phyloP scores from a whole-genome alignment of 441 rosid genomes.

The Cnidoscolus chayamansa region DNA sequence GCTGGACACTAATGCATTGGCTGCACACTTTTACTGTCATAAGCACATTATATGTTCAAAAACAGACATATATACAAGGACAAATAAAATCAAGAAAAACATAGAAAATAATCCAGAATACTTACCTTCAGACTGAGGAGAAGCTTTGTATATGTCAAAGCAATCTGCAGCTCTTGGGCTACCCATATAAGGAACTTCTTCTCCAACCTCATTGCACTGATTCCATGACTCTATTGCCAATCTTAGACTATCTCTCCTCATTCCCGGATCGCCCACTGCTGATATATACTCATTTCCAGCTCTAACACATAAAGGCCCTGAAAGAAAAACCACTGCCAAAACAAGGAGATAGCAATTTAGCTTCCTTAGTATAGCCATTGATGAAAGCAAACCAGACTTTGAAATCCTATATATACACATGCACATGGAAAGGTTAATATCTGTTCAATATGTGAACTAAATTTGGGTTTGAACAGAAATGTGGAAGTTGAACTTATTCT shows the following conservation, averaged over 20 bases:
- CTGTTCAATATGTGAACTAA: not conserved
- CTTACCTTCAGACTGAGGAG: conserved; percentile 30
- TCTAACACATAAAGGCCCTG: not conserved
- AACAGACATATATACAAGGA: not conserved
- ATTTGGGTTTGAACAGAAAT: conserved; percentile 8
- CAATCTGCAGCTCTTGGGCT: conserved; percentile 68
- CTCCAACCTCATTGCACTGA: conserved; percentile 66
- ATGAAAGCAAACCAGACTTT: conserved; percentile 13
- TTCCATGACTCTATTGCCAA: conserved; percentile 63
- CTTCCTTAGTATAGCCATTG: conserved; percentile 32
- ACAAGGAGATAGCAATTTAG: conserved; percentile 11
- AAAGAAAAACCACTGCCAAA: conserved; percentile 17
- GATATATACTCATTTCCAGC: conserved; percentile 33
- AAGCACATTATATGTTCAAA: not conserved
- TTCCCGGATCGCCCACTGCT: conserved; percentile 58
- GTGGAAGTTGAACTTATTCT: not conserved
- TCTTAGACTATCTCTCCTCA: conserved; percentile 48
- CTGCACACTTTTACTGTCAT: not conserved
- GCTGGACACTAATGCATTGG: not conserved
- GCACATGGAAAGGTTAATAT: not conserved
- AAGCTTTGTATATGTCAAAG: conserved; percentile 48
- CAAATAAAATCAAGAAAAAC: not conserved
- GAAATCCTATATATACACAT: not conserved
- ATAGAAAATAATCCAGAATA: not conserved
- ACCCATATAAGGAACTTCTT: conserved; percentile 51